These are phyloP conservation scores for Nakazawaea wyomingensis DNA, from an alignment of 805 yeast species.

Conservation along the genomic window DNA sequence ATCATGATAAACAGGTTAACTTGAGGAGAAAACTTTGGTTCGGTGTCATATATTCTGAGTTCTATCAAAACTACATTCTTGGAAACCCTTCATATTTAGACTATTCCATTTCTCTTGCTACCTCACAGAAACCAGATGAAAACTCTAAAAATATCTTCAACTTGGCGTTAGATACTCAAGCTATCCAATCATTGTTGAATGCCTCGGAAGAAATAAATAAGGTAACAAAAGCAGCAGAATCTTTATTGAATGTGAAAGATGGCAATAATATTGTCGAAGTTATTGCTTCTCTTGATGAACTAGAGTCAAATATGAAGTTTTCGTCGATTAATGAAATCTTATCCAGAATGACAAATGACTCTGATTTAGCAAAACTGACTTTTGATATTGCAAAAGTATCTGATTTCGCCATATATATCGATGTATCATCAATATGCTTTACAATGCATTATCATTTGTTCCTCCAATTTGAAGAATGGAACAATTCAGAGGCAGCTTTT, in stretches of 20 bases:
- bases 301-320: neutral
- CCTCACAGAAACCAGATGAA: constrained; percentile 35
- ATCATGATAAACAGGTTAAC: constrained; percentile 29
- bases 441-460: constrained; percentile 37
- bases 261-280: neutral
- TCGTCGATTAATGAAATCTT: neutral
- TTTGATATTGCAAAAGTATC: too few relatives aligned
- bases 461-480: constrained; percentile 29
- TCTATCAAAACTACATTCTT: constrained; percentile 36
- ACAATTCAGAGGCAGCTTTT: constrained; percentile 29
- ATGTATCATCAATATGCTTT: constrained; percentile 16
- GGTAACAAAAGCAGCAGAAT: constrained; percentile 19
- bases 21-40: constrained; percentile 59
- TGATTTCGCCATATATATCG: neutral
- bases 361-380: too few relatives aligned
- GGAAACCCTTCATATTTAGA: constrained; percentile 42
- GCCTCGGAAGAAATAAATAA: constrained; percentile 19
- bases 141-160: constrained; percentile 23
- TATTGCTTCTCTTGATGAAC: neutral
- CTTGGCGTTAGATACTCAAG: constrained; percentile 29
- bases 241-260: constrained; percentile 21
- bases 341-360: too few relatives aligned
- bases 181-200: constrained; percentile 20
- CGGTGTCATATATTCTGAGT: constrained; percentile 40
- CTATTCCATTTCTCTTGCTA: constrained; percentile 39